These are phyloP conservation scores for Nigrospora sphaerica DNA, from an alignment of 2,329 filamentous ascomycete genomes.

Conservation along the genomic window DNA sequence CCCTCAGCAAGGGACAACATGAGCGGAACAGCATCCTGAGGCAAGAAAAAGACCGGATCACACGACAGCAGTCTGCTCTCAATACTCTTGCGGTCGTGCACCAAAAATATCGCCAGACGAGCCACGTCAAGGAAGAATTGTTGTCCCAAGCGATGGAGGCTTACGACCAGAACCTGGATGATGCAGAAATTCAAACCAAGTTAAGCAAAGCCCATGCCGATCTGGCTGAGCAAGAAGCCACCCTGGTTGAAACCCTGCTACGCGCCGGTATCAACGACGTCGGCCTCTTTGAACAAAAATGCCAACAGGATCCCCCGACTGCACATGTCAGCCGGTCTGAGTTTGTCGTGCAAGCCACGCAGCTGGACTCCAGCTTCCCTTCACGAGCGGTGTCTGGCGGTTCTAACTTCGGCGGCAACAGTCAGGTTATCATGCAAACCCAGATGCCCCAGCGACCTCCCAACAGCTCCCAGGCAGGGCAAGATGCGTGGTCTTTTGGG, in stretches of 20 bases:
- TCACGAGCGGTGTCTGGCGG: conserved; percentile 23
- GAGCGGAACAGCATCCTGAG: conserved; percentile 40
- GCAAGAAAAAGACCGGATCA: conserved; percentile 38
- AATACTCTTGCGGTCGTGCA: conserved; percentile 32
- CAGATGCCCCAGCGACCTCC: conserved; percentile 28
- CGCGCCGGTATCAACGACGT: conserved; percentile 38
- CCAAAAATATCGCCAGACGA: conserved; percentile 33
- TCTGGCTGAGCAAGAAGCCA: conserved; percentile 35
- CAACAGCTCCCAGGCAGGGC: conserved; percentile 7
- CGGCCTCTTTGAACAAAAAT: conserved; percentile 26
- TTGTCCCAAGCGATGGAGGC: conserved; percentile 39
- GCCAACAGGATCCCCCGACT: conserved; percentile 9
- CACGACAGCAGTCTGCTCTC: conserved; percentile 37
- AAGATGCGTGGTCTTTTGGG: conserved; percentile 1
- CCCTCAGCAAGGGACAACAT: conserved; percentile 38
- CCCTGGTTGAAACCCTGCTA: conserved; percentile 31
- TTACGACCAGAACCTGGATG: conserved; percentile 44
- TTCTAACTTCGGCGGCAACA: conserved; percentile 18
- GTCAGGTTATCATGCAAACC: conserved; percentile 46
- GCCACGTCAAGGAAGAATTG: conserved; percentile 36
- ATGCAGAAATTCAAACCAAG: conserved; percentile 41
- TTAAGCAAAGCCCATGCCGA: conserved; percentile 40
- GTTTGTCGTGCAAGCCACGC: conserved; percentile 37
- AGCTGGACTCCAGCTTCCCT: conserved; percentile 23
- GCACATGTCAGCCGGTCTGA: conserved; percentile 14